phyloP scores from a whole-genome alignment of 2,329 filamentous ascomycete species.

The Coniochaeta sp. region DNA sequence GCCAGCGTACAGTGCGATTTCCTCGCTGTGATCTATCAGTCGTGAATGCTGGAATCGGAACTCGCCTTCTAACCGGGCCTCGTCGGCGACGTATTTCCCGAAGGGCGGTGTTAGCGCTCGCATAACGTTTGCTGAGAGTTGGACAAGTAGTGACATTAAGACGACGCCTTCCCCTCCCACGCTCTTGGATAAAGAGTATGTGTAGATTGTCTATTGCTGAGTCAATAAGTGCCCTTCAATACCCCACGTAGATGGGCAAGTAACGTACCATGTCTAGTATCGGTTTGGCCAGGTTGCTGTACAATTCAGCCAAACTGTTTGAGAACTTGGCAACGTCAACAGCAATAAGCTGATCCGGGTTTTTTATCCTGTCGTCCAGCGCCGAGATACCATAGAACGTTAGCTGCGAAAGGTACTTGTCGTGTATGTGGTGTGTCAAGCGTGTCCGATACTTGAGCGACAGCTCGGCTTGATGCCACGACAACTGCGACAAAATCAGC shows the following conservation, averaged over 20 bases:
- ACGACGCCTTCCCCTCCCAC: constrained; percentile 96
- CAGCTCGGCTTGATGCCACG: constrained; percentile 93
- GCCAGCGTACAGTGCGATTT: constrained; percentile 85
- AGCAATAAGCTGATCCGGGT: constrained; percentile 93
- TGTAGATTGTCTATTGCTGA: constrained; percentile 65
- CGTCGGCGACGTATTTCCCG: constrained; percentile 94
- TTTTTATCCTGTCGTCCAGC: constrained; percentile 95
- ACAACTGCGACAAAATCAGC: constrained; percentile 49
- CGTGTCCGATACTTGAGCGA: constrained; percentile 88
- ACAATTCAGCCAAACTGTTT: constrained; percentile 87
- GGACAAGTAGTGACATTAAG: constrained; percentile 89
- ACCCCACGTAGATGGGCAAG: background rate
- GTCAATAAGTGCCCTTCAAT: constrained; percentile 12
- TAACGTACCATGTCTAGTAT: constrained; percentile 76
- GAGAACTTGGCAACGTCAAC: constrained; percentile 96
- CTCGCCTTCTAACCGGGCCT: constrained; percentile 88
- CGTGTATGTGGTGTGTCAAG: constrained; percentile 89
- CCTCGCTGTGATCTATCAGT: constrained; percentile 92
- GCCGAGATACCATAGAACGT: constrained; percentile 96
- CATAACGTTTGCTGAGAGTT: constrained; percentile 89
- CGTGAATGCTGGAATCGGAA: constrained; percentile 93
- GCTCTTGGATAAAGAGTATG: constrained; percentile 83
- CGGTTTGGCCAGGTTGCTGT: constrained; percentile 93
- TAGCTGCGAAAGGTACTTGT: constrained; percentile 93
- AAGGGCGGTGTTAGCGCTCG: constrained; percentile 91